Base-by-base conservation (phyloP, 2,329 filamentous ascomycete species). In the Verticillium nubilum region DNA sequence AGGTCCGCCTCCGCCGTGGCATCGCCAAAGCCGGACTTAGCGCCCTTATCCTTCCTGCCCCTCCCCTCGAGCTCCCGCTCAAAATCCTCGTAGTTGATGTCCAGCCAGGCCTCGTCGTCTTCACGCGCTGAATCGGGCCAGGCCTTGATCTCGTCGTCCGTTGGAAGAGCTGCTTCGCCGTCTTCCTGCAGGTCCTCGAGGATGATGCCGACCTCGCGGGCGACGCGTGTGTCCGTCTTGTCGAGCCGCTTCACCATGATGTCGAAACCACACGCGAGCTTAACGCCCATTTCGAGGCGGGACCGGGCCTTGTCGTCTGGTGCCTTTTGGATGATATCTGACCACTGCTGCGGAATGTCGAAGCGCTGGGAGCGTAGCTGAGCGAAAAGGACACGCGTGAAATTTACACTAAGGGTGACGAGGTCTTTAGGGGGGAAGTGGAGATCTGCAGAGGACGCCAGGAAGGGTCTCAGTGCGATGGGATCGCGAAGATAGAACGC, bases 401-500 rank as follows among this genome's bases (percentile, higher is more conserved):
- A 97, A 52, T 84, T 87, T 29, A 91, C 84, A 67, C 90, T 93
- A 28, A 91, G 78, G 0, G 86, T 88, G 10, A 97, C 89, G 42
- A 96, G 83, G 69, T 98, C 94, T 53, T 82, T 74, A 0, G 92
- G 92, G 3, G 86, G 82, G 67, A 99, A 96, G 2, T 73, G 69
- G 2, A 92, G 78, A 0, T 76, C 72, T 0, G 72, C 75, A 0
- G 83, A 72, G 33, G 82, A 77, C 2, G 81, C 80, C 59, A 87
- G 77, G 3, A 97, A 77, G 1, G 87, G 84, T 59, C 88, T 88
- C 52, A 97, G 74, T 0, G 88, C 82, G 60, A 92, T 81, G 0
- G 92, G 88, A 68, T 98, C 93, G 62, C 95, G 87, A 15, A 97
- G 82, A 72, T 98, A 98, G 73, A 99, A 98, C 1, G 90, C 87